Conservation (phyloP, 1,139 yeast species). For the Yarrowia galli region DNA sequence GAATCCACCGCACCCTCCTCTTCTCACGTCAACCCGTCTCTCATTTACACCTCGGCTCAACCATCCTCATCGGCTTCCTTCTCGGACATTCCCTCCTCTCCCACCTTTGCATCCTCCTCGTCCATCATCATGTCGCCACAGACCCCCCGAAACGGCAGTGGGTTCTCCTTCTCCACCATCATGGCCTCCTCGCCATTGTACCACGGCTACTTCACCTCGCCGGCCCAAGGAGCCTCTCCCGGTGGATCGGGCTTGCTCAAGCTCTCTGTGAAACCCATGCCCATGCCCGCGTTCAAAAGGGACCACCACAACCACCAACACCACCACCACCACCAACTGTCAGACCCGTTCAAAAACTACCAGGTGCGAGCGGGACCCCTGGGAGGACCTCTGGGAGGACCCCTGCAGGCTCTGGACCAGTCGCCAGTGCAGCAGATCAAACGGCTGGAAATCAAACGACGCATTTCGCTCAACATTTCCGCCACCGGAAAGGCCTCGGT, state of each 20-base stretch:
- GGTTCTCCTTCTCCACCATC: conserved; percentile 40
- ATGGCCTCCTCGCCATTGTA: conserved; percentile 43
- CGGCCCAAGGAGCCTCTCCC: conserved; percentile 33
- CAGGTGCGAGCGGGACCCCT: conserved; percentile 7
- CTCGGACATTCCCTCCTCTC: conserved; percentile 29
- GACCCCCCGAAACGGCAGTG: conserved; percentile 34
- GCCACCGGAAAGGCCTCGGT: conserved; percentile 30
- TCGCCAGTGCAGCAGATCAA: conserved; percentile 33
- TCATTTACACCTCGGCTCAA: conserved; percentile 14
- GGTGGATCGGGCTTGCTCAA: conserved; percentile 18
- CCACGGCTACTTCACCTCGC: conserved; percentile 42
- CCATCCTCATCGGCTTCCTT: background rate
- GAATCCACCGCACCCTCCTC: too few species aligned
- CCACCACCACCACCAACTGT: background rate
- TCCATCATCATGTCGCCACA: conserved; percentile 34
- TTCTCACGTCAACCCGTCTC: conserved; percentile 38
- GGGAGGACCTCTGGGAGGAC: conserved; percentile 4
- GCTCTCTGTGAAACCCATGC: conserved; percentile 40
- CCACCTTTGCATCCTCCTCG: conserved; percentile 39
- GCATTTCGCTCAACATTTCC: conserved; percentile 31
- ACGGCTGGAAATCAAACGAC: conserved; percentile 29
- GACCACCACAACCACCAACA: conserved; percentile 1
- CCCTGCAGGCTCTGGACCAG: conserved; percentile 21
- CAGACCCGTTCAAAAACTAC: conserved; percentile 19
- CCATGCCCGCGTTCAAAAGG: conserved; percentile 31